phyloP scores from a whole-genome alignment of 805 yeast genomes.

The Saccharomyces jurei region DNA sequence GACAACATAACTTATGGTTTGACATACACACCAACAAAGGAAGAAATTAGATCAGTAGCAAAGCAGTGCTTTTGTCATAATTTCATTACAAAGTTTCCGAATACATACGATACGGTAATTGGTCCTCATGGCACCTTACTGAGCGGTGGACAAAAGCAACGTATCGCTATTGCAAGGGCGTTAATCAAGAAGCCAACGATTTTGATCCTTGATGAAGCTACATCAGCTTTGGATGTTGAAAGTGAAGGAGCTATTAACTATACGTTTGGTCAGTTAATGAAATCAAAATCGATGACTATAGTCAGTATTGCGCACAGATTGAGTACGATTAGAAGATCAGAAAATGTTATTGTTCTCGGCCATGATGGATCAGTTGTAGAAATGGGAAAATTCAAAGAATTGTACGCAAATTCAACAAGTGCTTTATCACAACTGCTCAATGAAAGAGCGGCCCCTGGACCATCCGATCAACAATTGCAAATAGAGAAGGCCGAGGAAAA shows the following conservation, averaged over 20 bases:
- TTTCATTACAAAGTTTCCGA: conserved; percentile 52
- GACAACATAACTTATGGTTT: conserved; percentile 74
- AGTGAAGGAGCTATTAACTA: conserved; percentile 72
- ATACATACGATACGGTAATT: conserved; percentile 56
- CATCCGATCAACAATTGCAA: background rate
- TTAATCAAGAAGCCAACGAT: conserved; percentile 68
- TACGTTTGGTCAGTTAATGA: conserved; percentile 58
- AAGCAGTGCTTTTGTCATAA: conserved; percentile 48
- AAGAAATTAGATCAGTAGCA: conserved; percentile 39
- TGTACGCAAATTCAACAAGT: conserved; percentile 41
- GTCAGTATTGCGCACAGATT: conserved; percentile 90
- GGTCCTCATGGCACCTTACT: conserved; percentile 59
- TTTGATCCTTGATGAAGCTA: conserved; percentile 75
- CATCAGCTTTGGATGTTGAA: conserved; percentile 75
- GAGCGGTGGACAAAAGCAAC: conserved; percentile 92
- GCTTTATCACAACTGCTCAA: conserved; percentile 33
- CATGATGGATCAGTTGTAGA: conserved; percentile 76
- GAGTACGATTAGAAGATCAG: conserved; percentile 83
- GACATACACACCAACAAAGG: conserved; percentile 55
- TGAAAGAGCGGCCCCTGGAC: conserved; percentile 25
- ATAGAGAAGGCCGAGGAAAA: background rate
- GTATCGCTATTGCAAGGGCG: conserved; percentile 83
- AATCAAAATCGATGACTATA: conserved; percentile 57
- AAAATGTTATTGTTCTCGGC: conserved; percentile 75
- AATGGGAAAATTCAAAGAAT: conserved; percentile 52